phyloP scores from a whole-genome alignment of 805 yeast genomes.

The Cyberlindnera xylosilytica region DNA sequence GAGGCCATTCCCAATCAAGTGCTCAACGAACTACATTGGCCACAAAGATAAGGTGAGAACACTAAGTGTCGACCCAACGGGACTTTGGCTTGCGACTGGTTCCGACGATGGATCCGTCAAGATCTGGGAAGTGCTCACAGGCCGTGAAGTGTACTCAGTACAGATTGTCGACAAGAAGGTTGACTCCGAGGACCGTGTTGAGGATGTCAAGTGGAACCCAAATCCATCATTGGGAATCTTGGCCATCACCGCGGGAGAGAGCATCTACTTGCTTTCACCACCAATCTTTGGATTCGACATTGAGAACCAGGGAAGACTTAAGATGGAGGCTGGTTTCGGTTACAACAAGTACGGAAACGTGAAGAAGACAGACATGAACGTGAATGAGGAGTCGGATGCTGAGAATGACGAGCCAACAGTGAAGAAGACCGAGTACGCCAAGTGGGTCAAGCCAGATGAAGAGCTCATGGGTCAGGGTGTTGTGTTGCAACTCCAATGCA shows the following conservation, averaged over 20 bases:
- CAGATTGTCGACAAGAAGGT: slow-evolving; percentile 39
- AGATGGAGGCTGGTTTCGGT: slow-evolving; percentile 91
- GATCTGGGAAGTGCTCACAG: slow-evolving; percentile 95
- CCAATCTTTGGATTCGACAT: slow-evolving; percentile 86
- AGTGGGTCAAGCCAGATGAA: slow-evolving; percentile 79
- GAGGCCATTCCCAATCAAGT: slow-evolving; percentile 92
- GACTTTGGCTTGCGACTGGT: slow-evolving; percentile 95
- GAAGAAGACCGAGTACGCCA: slow-evolving; percentile 56
- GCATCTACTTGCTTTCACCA: slow-evolving; percentile 76
- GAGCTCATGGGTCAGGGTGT: slow-evolving; percentile 65
- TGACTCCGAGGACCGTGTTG: slow-evolving; percentile 79
- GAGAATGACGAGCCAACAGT: slow-evolving; percentile 35
- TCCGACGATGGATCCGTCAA: slow-evolving; percentile 95
- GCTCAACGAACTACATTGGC: slow-evolving; percentile 81
- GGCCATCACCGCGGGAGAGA: slow-evolving; percentile 82
- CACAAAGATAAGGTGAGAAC: slow-evolving; percentile 82
- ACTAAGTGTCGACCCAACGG: slow-evolving; percentile 80
- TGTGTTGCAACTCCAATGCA: slow-evolving; percentile 65
- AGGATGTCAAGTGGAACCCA: slow-evolving; percentile 89
- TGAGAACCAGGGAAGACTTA: slow-evolving; percentile 75
- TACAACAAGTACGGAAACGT: slow-evolving; percentile 62
- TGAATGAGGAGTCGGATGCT: slow-evolving; percentile 37
- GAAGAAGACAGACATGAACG: slow-evolving; percentile 39
- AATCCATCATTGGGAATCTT: slow-evolving; percentile 67
- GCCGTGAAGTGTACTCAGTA: slow-evolving; percentile 84